Conservation (phyloP, 1,284 basidiomycete species). For the Kalmanozyma brasiliensis region DNA sequence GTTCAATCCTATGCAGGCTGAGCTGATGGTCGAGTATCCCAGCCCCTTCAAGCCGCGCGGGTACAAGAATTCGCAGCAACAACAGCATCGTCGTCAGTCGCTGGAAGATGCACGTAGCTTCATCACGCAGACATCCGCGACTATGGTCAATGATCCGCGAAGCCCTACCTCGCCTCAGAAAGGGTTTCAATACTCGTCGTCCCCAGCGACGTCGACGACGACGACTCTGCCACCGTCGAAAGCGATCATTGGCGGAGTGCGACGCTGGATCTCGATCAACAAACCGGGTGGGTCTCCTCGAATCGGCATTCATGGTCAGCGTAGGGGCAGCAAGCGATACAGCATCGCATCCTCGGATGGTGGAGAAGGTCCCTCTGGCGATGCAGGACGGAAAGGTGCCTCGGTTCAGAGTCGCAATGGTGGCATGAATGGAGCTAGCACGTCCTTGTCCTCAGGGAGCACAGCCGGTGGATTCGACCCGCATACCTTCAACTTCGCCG, state of each 20-base stretch:
- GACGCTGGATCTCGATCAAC: constrained; percentile 60
- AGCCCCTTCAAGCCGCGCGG: constrained; percentile 47
- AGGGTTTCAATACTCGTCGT: constrained; percentile 10
- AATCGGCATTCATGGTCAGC: constrained; percentile 5
- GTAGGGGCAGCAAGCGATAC: constrained; percentile 29
- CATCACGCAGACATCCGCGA: constrained; percentile 20
- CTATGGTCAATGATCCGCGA: constrained; percentile 18
- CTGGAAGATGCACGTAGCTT: constrained; percentile 28
- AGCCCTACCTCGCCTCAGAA: constrained; percentile 26
- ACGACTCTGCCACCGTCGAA: constrained; percentile 35
- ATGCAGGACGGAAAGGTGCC: constrained; percentile 6
- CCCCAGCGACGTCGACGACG: constrained; percentile 7
- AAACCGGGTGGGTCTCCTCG: constrained; percentile 24
- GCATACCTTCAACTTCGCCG: constrained; percentile 49
- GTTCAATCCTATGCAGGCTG: constrained; percentile 23
- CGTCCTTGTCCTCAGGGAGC: neutral
- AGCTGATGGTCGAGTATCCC: constrained; percentile 33
- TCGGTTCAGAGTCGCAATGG: constrained; percentile 8
- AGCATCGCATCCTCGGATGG: constrained; percentile 33
- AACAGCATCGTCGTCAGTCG: constrained; percentile 19
- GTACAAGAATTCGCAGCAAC: constrained; percentile 14
- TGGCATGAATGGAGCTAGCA: neutral
- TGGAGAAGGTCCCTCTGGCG: constrained; percentile 12
- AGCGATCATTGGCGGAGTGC: constrained; percentile 57
- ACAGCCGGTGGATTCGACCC: constrained; percentile 31